Percentiles rank a stretch among this genome's conserved stretches.
phyloP scores from a whole-genome alignment of 345 rosid species.

The Eucalyptus shirleyi region DNA sequence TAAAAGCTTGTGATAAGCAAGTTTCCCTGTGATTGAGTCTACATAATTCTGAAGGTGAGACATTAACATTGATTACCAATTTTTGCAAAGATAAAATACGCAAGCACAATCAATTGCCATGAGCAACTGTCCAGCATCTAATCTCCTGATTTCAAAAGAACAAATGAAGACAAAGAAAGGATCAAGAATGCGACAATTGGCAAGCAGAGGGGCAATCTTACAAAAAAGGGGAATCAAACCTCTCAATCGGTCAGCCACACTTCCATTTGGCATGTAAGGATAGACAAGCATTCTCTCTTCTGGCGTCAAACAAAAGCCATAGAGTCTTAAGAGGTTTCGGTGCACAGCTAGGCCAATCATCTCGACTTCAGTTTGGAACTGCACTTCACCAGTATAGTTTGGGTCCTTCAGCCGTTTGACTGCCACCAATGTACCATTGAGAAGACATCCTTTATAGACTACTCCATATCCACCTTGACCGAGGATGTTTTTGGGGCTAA shows the following conservation, averaged over 20 bases:
- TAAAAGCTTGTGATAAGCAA: not conserved
- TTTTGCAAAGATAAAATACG: not conserved
- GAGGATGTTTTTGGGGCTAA: slow-evolving; percentile 61
- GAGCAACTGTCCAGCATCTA: not conserved
- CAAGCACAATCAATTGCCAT: not conserved
- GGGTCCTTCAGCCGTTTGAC: slow-evolving; percentile 96
- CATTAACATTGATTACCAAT: not conserved
- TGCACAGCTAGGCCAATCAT: slow-evolving; percentile 97
- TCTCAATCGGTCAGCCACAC: slow-evolving; percentile 86
- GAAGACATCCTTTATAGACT: slow-evolving; percentile 86
- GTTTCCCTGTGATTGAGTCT: not conserved
- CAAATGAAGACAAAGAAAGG: not conserved
- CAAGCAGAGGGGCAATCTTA: not conserved
- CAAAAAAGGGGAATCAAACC: slow-evolving; percentile 22
- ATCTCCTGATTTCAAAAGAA: not conserved
- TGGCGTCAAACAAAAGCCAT: slow-evolving; percentile 81
- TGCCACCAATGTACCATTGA: slow-evolving; percentile 60
- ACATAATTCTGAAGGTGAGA: not conserved
- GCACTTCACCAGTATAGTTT: slow-evolving; percentile 73
- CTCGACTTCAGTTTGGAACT: slow-evolving; percentile 97
- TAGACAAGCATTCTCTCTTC: slow-evolving; percentile 87
- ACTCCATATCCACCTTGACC: slow-evolving; percentile 98
- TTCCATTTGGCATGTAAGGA: slow-evolving; percentile 97
- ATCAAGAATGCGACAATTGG: not conserved
- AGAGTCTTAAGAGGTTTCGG: slow-evolving; percentile 72